Evolutionary conservation across 228 moss, liverwort and hornwort genomes (phyloP).

Genomic region (Sphagnum magellanicum): DNA sequence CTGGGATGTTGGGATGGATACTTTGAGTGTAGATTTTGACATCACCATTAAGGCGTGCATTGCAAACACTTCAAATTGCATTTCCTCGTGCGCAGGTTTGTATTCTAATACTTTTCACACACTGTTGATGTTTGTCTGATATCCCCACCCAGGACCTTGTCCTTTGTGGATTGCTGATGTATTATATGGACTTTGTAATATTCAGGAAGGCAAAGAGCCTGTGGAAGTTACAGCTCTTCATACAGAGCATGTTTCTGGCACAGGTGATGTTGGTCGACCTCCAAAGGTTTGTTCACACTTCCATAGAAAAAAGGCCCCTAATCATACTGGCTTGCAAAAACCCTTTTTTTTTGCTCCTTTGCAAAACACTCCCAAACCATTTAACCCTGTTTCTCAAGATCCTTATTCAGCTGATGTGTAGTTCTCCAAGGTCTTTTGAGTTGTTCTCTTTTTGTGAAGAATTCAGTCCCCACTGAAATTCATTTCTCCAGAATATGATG

Average conservation of each 20-base stretch:
- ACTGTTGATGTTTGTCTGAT: not conserved
- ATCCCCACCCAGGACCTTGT: not conserved
- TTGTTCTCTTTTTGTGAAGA: too few species aligned
- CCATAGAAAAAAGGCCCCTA: too few species aligned
- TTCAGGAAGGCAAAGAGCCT: slow-evolving; percentile 34
- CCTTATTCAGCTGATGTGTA: too few species aligned
- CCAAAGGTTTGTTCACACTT: too few species aligned
- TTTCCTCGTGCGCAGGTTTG: slow-evolving; percentile 34
- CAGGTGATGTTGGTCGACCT: slow-evolving; percentile 54
- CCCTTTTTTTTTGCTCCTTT: too few species aligned
- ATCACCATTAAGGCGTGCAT: slow-evolving; percentile 52
- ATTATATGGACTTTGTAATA: not conserved
- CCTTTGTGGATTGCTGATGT: not conserved
- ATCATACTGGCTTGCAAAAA: not conserved
- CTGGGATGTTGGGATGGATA: not conserved
- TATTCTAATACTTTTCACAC: not conserved
- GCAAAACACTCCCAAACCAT: too few species aligned
- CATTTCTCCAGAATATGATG: not conserved
- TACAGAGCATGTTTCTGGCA: slow-evolving; percentile 49
- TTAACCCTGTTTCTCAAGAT: too few species aligned
- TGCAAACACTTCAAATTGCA: slow-evolving; percentile 48
- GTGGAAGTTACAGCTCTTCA: slow-evolving; percentile 50
- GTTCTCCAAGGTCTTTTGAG: not conserved
- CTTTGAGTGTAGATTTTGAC: slow-evolving; percentile 31
- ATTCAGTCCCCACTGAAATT: not conserved